These are phyloP conservation scores for Pseudozyma sp. DNA, from an alignment of 1,284 basidiomycete species.

Conservation along the genomic window DNA sequence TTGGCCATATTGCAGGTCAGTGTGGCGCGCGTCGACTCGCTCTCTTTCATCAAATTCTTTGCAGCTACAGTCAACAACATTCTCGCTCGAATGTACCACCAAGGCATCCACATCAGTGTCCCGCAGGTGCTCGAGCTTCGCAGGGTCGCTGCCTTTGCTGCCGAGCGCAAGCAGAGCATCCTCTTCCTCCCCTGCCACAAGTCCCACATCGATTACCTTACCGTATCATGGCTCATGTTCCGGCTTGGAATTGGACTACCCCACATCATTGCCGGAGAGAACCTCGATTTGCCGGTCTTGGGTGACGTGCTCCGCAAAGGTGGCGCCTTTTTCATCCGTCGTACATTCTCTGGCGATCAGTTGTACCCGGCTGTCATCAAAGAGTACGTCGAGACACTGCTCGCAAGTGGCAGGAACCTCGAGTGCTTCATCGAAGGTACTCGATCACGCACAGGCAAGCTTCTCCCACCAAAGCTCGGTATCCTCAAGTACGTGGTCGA, in stretches of 20 bases:
- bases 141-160: conserved; percentile 64
- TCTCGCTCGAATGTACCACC: conserved; percentile 68
- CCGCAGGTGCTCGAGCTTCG: conserved; percentile 63
- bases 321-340: conserved; percentile 69
- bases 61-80: conserved; percentile 67
- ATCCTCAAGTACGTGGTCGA: conserved; percentile 70
- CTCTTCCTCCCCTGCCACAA: conserved; percentile 70
- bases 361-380: conserved; percentile 69
- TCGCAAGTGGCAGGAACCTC: conserved; percentile 67
- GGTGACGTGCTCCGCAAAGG: conserved; percentile 67
- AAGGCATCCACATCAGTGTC: conserved; percentile 64
- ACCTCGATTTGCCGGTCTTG: conserved; percentile 67
- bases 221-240: conserved; percentile 65
- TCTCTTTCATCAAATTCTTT: conserved; percentile 53
- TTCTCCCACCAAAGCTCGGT: conserved; percentile 69
- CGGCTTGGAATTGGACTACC: conserved; percentile 68
- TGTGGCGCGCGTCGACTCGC: conserved; percentile 59
- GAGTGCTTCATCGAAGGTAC: conserved; percentile 69
- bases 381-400: conserved; percentile 69
- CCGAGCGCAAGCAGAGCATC: conserved; percentile 65
- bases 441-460: conserved; percentile 69
- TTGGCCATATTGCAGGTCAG: conserved; percentile 50
- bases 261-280: conserved; percentile 69
- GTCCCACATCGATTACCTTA: conserved; percentile 68
- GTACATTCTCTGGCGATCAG: conserved; percentile 68